These are phyloP conservation scores for Gynandropsis gynandra DNA, from an alignment of 345 rosid genomes.

Conservation along the genomic window DNA sequence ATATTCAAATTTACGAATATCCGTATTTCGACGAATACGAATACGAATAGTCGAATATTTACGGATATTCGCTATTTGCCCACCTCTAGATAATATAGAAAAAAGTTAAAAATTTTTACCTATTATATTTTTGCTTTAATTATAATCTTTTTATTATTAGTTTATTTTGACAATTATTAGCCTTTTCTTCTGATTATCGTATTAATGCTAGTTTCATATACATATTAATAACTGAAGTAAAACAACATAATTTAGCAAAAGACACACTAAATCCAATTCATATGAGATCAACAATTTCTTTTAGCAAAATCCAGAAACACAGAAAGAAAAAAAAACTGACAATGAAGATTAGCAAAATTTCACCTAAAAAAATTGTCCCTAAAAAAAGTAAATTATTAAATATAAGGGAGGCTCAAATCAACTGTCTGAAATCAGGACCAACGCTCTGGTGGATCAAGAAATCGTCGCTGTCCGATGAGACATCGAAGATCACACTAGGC, in stretches of 20 bases:
- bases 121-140: no score
- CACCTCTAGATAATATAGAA: no score
- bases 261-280: neutral
- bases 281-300: constrained; percentile 17
- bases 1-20: no score
- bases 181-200: no score
- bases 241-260: neutral
- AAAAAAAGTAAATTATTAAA: constrained; percentile 24
- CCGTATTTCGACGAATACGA: no score
- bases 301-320: constrained; percentile 14
- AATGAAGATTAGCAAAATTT: constrained; percentile 30
- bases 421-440: constrained; percentile 81
- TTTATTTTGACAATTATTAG: no score
- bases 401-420: constrained; percentile 30
- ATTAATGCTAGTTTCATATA: no score
- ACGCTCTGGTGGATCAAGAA: constrained; percentile 79
- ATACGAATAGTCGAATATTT: no score
- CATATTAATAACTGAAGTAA: neutral
- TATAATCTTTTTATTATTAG: no score
- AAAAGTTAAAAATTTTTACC: no score
- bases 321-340: neutral
- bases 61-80: no score
- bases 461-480: constrained; percentile 65
- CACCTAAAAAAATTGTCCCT: constrained; percentile 24
- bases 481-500: constrained; percentile 45